These are phyloP conservation scores for Umbelopsis sp. DNA, from an alignment of 371 early-diverging fungal species.

Conservation along the genomic window DNA sequence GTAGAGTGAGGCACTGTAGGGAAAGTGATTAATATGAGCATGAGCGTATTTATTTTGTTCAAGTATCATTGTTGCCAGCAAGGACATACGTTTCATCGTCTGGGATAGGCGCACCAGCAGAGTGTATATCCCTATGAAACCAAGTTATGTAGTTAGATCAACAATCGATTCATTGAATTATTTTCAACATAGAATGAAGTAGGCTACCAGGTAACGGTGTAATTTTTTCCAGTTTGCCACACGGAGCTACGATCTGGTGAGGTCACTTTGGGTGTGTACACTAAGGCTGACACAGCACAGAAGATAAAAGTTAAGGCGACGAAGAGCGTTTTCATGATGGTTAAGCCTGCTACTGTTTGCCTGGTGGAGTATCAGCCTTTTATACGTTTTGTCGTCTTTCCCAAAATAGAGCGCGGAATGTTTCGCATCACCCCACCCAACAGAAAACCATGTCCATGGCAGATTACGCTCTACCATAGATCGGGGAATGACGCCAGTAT, in stretches of 20 bases:
- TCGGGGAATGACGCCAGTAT: too few species aligned
- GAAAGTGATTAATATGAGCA: not conserved
- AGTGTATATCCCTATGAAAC: constrained; percentile 22
- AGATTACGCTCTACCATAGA: too few species aligned
- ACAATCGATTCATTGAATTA: not conserved
- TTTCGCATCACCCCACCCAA: constrained; percentile 10
- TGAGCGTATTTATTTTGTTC: not conserved
- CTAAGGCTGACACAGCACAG: not conserved
- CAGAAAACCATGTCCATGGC: not conserved
- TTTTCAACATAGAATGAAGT: too few species aligned
- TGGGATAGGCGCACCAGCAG: constrained; percentile 33
- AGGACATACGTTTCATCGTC: constrained; percentile 21
- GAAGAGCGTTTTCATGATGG: not conserved
- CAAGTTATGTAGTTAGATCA: not conserved
- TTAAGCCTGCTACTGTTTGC: not conserved
- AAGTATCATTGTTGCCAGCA: not conserved
- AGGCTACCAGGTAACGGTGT: constrained; percentile 28
- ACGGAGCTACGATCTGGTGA: constrained; percentile 22
- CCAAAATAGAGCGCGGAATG: constrained; percentile 13
- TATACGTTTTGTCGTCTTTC: not conserved
- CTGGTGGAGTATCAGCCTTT: not conserved
- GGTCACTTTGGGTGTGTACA: constrained; percentile 18
- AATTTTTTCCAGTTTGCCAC: constrained; percentile 30
- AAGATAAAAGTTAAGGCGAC: not conserved
- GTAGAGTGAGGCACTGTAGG: constrained; percentile 32